A percentile compares a stretch with the other conserved stretches of the same genome.
phyloP scores from a whole-genome alignment of 2,329 filamentous ascomycete genomes.

The Cordyceps cateniannulata region DNA sequence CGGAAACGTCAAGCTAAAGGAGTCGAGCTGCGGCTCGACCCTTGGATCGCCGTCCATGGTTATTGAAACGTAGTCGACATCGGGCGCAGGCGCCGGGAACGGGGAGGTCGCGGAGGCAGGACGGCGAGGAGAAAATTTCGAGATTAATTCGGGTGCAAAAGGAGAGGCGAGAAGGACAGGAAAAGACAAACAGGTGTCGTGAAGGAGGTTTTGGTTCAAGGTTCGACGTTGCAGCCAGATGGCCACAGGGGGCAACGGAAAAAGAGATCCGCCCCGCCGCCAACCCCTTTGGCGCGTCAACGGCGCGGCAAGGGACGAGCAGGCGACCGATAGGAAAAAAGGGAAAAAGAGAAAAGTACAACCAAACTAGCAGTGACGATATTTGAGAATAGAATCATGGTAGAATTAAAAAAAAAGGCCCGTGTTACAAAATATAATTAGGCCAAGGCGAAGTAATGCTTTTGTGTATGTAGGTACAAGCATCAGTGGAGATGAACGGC shows the following conservation, averaged over 20 bases:
- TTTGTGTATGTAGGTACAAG: no score
- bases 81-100: not conserved
- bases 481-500: no score
- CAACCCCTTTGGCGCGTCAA: not conserved
- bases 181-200: not conserved
- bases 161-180: not conserved
- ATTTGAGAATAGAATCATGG: no score
- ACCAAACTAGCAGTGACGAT: no score
- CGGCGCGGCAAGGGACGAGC: not conserved
- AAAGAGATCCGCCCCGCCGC: not conserved
- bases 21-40: constrained; percentile 67
- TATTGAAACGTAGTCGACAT: constrained; percentile 6
- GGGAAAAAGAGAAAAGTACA: no score
- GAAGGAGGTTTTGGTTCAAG: not conserved
- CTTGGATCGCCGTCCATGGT: constrained; percentile 68
- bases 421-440: no score
- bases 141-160: not conserved
- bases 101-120: not conserved
- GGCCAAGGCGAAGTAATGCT: no score
- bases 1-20: constrained; percentile 80
- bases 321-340: not conserved
- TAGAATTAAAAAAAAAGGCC: no score
- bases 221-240: not conserved
- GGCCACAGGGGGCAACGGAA: not conserved
- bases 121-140: not conserved